Evolutionary conservation across 805 yeast species (phyloP), one percentile per base, ranked within the genome.

Genomic region (Lipomyces spencermartinsiae): DNA sequence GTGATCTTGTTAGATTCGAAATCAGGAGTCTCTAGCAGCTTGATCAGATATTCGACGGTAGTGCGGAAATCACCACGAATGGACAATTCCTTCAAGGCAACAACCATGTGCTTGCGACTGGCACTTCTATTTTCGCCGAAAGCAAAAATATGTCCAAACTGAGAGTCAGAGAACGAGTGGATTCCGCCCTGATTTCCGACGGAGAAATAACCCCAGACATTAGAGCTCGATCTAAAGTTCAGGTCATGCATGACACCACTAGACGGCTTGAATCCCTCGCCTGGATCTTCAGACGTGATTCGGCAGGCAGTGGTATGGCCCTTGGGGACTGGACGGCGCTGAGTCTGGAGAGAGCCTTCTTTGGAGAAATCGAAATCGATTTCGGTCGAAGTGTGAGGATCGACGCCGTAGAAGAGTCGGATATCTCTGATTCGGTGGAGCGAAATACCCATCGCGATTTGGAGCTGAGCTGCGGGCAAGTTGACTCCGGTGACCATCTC

Each of bases 271-370:
- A 95, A 95, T 60, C 99, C 99, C 83, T 94, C 98, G 78, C 97
- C 96, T 60, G 99, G 99, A 81, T 95, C 99, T 82, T 95, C 99
- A 14, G 97, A 92, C 46, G 99, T 95, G 80, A 95, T 95, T 84
- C 99, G 93, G 83, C 98, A 94, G 62, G 99, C 99, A 59, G 98
- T 95, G 81, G 97, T 91, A 81, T 95, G 99, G 69, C 99, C 99
- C 83, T 92, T 93, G 75, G 99, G 99, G 74, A 84, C 86, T 49
- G 99, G 99, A 75, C 87, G 87, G 80, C 98, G 88, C 83, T 95
- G 99, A 65, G 89, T 85, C 74, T 87, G 85, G 72, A 87, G 83
- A 34, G 96, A 84, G 66, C 85, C 87, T 74, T 89, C 90, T 57
- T 88, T 83, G 69, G 87, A 86, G 82, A 95, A 95, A 72, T 90